Base-by-base conservation (phyloP, 257 asterid genomes). In the Lantana camara region DNA sequence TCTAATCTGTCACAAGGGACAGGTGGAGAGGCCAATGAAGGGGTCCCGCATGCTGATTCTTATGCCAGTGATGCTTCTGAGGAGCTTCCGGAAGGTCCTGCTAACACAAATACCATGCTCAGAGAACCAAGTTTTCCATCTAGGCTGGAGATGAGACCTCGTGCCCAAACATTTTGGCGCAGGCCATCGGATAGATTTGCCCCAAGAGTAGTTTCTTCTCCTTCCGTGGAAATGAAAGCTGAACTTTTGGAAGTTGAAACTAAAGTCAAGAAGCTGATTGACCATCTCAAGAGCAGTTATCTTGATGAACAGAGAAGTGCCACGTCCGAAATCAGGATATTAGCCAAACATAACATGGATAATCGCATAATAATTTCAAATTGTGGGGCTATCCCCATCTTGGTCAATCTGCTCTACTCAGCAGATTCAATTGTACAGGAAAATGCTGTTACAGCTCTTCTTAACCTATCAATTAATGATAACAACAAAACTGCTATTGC, bases 401-500 rank as follows among this genome's bases (percentile, higher is more conserved):
- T 85, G 72, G 89, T 85, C 59, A 38, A 69, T 60, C 72, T 84
- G 24, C 90, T 84, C 9, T 75, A 41, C 35, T 81, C 85, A 13
- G 35, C 77, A 44, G 87, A 84, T 67, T n/a, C 44, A 14, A 54
- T 63, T 44, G 71, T 77, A 45, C 87, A 84, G 56, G 90, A 84
- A 72, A 67, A 78, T 53, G 80, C 85, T 23, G 87, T 81, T 55
- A 84, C 90, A 23, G 90, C 90, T 59, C 90, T 84, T 60, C 87
- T 84, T 38, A 84, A 84, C 75, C 55, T 84, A 66, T 84, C 87
- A 12, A 79, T 82, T 44, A 75, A 77, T 32, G 85, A 79, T 40
- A 75, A 77, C 63, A 85, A 82, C 81, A 85, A 79, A 81, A 27
- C 73, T 11, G 81, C 86, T 42, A 82, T 85, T 14, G 92, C 84